phyloP scores from a whole-genome alignment of 805 yeast genomes.

The Suhomyces kilbournensis region DNA sequence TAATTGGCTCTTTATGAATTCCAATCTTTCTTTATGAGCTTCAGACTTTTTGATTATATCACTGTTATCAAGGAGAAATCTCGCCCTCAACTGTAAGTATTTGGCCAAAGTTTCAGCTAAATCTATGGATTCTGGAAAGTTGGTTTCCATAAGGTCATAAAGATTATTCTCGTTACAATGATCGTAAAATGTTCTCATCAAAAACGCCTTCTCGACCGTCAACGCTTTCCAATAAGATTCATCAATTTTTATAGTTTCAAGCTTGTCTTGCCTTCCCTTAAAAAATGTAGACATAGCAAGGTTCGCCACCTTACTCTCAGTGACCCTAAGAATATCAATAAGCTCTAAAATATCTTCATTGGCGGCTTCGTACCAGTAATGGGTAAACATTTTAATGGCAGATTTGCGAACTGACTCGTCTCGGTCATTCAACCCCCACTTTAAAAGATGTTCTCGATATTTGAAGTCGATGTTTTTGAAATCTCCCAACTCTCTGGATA shows the following conservation, averaged over 20 bases:
- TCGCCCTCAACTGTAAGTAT: constrained; percentile 50
- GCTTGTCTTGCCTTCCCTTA: constrained; percentile 58
- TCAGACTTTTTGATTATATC: constrained; percentile 19
- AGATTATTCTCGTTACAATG: constrained; percentile 57
- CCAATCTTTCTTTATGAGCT: constrained; percentile 12
- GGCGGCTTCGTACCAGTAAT: constrained; percentile 67
- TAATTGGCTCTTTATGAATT: constrained; percentile 13
- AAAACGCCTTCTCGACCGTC: constrained; percentile 71
- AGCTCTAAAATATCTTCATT: constrained; percentile 71
- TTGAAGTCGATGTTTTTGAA: constrained; percentile 49
- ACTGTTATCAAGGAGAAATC: constrained; percentile 20
- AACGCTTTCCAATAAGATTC: constrained; percentile 65
- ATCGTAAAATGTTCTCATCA: constrained; percentile 63
- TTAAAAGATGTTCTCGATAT: constrained; percentile 62
- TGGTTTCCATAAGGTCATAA: constrained; percentile 56
- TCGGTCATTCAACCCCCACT: constrained; percentile 87
- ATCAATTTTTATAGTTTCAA: constrained; percentile 58
- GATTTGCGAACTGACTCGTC: constrained; percentile 72
- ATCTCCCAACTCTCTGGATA: constrained; percentile 65
- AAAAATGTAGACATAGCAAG: constrained; percentile 64
- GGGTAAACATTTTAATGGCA: constrained; percentile 65
- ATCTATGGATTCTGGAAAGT: constrained; percentile 76
- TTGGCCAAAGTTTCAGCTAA: constrained; percentile 58
- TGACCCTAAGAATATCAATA: constrained; percentile 67
- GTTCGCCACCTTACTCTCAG: constrained; percentile 65